A percentile compares a stretch with the other conserved stretches of the same genome.
Evolutionary conservation across 371 early-diverging fungal species (phyloP).

Genomic region (Nematocida ironsii): DNA sequence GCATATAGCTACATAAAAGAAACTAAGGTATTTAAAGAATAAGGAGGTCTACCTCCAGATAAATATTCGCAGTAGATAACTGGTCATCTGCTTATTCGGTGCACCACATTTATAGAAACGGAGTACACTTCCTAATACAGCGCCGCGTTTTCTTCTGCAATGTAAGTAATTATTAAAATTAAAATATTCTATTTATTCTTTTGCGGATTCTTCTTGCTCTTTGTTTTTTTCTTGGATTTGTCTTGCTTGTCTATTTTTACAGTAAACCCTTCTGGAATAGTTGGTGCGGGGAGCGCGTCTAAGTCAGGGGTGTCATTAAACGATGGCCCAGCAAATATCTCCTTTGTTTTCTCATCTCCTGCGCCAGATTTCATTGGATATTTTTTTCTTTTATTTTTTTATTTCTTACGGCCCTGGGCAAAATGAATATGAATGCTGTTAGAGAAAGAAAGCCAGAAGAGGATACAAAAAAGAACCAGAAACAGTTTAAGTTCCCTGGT

Average conservation of each 20-base stretch:
- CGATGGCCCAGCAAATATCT: constrained; percentile 20
- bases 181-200: constrained; percentile 44
- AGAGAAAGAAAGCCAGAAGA: constrained; percentile 17
- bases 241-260: constrained; percentile 13
- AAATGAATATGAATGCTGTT: constrained; percentile 27
- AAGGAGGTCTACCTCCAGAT: constrained; percentile 45
- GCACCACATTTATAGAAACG: background rate
- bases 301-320: constrained; percentile 14
- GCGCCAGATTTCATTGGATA: background rate
- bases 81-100: background rate
- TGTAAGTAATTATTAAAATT: constrained; percentile 39
- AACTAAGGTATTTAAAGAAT: background rate
- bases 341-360: background rate
- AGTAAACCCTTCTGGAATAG: constrained; percentile 3
- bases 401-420: constrained; percentile 31
- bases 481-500: constrained; percentile 36
- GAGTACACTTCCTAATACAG: background rate
- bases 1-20: background rate
- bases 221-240: constrained; percentile 19
- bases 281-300: background rate
- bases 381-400: constrained; percentile 51
- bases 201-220: background rate
- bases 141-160: constrained; percentile 41
- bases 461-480: constrained; percentile 19
- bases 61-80: constrained; percentile 41